Percentiles rank a stretch among this genome's conserved stretches.
Evolutionary conservation across 257 asterid species (phyloP).

Genomic region (Plantago ovata): DNA sequence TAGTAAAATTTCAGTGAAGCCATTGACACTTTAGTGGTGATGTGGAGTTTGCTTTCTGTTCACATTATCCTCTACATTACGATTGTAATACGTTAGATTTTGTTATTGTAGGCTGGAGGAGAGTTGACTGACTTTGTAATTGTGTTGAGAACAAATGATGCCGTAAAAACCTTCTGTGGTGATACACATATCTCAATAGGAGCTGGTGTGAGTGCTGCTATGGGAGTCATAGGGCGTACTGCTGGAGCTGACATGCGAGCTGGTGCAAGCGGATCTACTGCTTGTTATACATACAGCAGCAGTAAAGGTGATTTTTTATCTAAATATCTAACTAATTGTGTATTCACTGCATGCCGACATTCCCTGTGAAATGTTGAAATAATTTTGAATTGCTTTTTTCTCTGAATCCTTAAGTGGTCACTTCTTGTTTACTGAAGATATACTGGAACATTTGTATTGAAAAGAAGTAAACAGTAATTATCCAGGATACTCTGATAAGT

Average conservation of each 20-base stretch:
- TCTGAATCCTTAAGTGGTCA: background rate
- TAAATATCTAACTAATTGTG: background rate
- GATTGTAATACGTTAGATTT: background rate
- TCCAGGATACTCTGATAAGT: too few species aligned
- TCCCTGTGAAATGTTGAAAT: background rate
- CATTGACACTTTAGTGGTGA: conserved; percentile 5
- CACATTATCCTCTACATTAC: background rate
- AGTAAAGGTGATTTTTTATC: conserved; percentile 66
- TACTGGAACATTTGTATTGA: too few species aligned
- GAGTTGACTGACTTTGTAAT: conserved; percentile 87
- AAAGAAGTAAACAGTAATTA: too few species aligned
- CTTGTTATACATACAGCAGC: conserved; percentile 95
- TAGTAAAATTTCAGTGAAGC: background rate
- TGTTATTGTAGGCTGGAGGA: conserved; percentile 81
- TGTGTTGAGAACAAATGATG: conserved; percentile 74
- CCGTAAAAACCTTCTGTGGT: conserved; percentile 71
- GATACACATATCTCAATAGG: conserved; percentile 81
- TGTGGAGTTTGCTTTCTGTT: conserved; percentile 2
- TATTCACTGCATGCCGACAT: conserved; percentile 7
- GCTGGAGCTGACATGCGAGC: conserved; percentile 95
- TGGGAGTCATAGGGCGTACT: conserved; percentile 81
- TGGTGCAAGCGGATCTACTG: conserved; percentile 59
- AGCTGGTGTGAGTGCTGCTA: conserved; percentile 91
- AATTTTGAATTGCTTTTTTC: background rate
- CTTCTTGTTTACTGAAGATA: background rate